Evolutionary conservation across 2,329 filamentous ascomycete genomes (phyloP), one percentile per base, ranked within the genome.

Genomic region (Triangularia setosa): DNA sequence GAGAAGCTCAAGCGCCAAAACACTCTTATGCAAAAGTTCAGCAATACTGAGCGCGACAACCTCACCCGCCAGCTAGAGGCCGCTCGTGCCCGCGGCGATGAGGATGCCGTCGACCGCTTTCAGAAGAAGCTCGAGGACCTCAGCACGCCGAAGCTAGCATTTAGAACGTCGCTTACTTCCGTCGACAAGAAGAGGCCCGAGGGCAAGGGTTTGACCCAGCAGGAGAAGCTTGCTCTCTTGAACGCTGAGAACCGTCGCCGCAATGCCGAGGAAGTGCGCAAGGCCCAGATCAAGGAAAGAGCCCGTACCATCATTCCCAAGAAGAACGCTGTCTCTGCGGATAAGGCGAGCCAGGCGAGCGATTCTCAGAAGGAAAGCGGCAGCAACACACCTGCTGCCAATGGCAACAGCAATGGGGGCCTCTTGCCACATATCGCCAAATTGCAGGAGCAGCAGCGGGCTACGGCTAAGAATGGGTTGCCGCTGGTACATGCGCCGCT

Each of bases 181-280:
- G 30, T 61, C 28, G 73, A 76, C 28, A 88, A 87, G 72, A 83
- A 84, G 68, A 79, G 83, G 25, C 72, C 79, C 65, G 74, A 80
- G 54, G 77, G 77, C 63, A 76, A 81, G 70, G 80, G 83, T 8
- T 80, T 84, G 33, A 82, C 81, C 11, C 90, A 96, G 75, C 92
- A 94, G 75, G 92, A 96, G 68, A 89, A 91, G 27, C 84, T 98
- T 24, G 91, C 91, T 0, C 85, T 90, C 72, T 83, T 97, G 69
- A 99, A 99, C 77, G 83, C 86, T 27, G 87, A 90, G 73, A 97
- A 97, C 77, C 89, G 94, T 67, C 87, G 89, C 64, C 84, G 89
- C 70, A 97, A 97, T 73, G 85, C 86, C n/a, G 91, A 97, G 74
- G 89, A 91, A 57, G 90, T 98, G n/a, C 91, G 94, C 65, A 91